A percentile compares a stretch with the other conserved stretches of the same genome.
Evolutionary conservation across 495 filamentous ascomycete genomes (phyloP).

Genomic region (Hyaloscypha hepaticicola): DNA sequence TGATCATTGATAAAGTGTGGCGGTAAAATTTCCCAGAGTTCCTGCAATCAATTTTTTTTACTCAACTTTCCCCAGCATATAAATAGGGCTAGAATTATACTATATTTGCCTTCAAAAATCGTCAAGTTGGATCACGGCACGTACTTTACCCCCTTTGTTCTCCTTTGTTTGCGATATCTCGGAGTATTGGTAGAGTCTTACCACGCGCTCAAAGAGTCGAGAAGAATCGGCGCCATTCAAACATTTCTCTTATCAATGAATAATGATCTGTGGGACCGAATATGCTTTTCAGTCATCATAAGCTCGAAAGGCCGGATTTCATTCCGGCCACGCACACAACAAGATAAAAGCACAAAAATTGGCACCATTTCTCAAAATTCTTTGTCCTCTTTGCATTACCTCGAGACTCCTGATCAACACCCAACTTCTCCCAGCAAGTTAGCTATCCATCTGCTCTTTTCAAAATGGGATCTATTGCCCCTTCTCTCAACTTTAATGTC

Average conservation of each 20-base stretch:
- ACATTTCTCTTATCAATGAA: slow-evolving; percentile 28
- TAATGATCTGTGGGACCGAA: slow-evolving; percentile 22
- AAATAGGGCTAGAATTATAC: background rate
- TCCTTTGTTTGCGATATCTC: background rate
- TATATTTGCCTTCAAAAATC: background rate
- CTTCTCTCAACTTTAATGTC: slow-evolving; percentile 41
- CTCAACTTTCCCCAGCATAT: background rate
- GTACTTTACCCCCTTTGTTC: background rate
- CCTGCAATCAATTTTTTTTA: background rate
- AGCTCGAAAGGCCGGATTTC: slow-evolving; percentile 29
- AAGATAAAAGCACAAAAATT: slow-evolving; percentile 26
- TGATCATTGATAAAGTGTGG: background rate
- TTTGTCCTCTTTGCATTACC: slow-evolving; percentile 22
- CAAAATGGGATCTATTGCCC: slow-evolving; percentile 31
- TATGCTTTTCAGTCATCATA: slow-evolving; percentile 9
- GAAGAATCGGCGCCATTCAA: background rate
- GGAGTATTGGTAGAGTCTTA: background rate
- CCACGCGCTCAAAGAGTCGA: background rate
- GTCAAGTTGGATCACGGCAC: background rate
- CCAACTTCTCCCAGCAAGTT: background rate
- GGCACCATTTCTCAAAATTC: slow-evolving; percentile 12
- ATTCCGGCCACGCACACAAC: slow-evolving; percentile 30
- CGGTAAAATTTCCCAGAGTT: background rate
- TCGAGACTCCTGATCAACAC: background rate
- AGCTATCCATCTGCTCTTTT: background rate